Evolutionary conservation across 371 early-diverging fungal genomes (phyloP), one percentile per base, ranked within the genome.

Genomic region (Nematocida sp.): DNA sequence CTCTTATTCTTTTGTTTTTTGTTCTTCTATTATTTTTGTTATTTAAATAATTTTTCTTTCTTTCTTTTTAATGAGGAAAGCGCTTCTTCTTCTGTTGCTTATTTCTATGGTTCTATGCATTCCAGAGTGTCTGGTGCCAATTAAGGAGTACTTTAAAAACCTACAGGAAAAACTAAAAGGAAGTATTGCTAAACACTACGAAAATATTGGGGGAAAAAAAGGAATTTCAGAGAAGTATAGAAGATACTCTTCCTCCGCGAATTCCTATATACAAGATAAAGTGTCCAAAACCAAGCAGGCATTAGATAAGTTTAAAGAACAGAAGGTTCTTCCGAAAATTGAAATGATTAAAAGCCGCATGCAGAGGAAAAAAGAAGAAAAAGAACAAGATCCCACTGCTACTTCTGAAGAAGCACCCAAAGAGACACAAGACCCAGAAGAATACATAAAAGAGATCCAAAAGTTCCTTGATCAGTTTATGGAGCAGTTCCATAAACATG

Each of bases 11-110:
- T n/a, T n/a, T n/a, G n/a, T n/a, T n/a, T n/a, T n/a, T n/a, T n/a
- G n/a, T n/a, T n/a, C n/a, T n/a, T n/a, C n/a, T n/a, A n/a, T n/a
- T n/a, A n/a, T n/a, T n/a, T n/a, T n/a, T n/a, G n/a, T n/a, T n/a
- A n/a, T n/a, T n/a, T n/a, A n/a, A n/a, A n/a, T n/a, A n/a, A n/a
- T n/a, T n/a, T n/a, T n/a, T n/a, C n/a, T n/a, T n/a, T n/a, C n/a
- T n/a, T n/a, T n/a, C n/a, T n/a, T n/a, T n/a, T n/a, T n/a, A n/a
- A 68, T 68, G 68, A 68, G 40, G 49, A 68, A 68, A 39, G 33
- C 20, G 25, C 60, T 68, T 35, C 38, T 59, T n/a, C 23, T 55
- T 32, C 26, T 45, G 13, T 49, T 68, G 36, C 59, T 68, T 68
- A 4, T 68, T 16, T 68, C 56, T n/a, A 5, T 36, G 38, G 40